Evolutionary conservation across 164 flowering plant genomes (phyloP).

Genomic region (Macadamia integrifolia): DNA sequence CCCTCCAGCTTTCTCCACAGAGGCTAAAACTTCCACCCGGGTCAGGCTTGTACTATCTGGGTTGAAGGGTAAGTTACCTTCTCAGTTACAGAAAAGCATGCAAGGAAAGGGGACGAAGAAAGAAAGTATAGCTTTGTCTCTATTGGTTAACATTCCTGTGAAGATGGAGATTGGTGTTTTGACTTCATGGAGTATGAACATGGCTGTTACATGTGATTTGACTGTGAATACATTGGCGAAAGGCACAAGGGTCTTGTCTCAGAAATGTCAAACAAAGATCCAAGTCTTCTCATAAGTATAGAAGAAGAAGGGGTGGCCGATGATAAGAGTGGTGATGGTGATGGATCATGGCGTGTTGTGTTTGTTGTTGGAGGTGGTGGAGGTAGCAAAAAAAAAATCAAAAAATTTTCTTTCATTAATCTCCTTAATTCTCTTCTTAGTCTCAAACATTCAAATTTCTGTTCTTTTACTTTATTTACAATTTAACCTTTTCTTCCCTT

Average conservation of each 20-base stretch:
- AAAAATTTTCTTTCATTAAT: too few relatives aligned
- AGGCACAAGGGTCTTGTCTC: conserved; percentile 23
- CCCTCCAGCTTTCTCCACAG: conserved; percentile 18
- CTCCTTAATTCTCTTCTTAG: too few relatives aligned
- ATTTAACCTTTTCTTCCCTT: too few relatives aligned
- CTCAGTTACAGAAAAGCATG: conserved; percentile 28
- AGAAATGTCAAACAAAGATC: conserved; percentile 23
- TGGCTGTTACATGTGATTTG: conserved; percentile 32
- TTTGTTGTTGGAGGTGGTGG: too few relatives aligned
- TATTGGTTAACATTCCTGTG: conserved; percentile 20
- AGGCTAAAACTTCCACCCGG: neutral
- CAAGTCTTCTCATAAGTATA: neutral
- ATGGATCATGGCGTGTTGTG: too few relatives aligned
- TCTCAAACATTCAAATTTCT: too few relatives aligned
- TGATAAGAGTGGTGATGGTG: too few relatives aligned
- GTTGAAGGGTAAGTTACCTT: conserved; percentile 18
- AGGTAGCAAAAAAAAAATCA: too few relatives aligned
- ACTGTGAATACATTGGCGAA: conserved; percentile 27
- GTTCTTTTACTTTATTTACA: too few relatives aligned
- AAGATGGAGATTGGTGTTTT: conserved; percentile 18
- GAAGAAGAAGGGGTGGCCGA: too few relatives aligned
- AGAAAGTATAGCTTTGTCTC: conserved; percentile 10
- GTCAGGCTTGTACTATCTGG: conserved; percentile 18
- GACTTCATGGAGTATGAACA: conserved; percentile 8
- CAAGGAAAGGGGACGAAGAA: conserved; percentile 6